Evolutionary conservation across 2,329 filamentous ascomycete species (phyloP), one percentile per base, ranked within the genome.

Genomic region (Sporothrix brasiliensis): DNA sequence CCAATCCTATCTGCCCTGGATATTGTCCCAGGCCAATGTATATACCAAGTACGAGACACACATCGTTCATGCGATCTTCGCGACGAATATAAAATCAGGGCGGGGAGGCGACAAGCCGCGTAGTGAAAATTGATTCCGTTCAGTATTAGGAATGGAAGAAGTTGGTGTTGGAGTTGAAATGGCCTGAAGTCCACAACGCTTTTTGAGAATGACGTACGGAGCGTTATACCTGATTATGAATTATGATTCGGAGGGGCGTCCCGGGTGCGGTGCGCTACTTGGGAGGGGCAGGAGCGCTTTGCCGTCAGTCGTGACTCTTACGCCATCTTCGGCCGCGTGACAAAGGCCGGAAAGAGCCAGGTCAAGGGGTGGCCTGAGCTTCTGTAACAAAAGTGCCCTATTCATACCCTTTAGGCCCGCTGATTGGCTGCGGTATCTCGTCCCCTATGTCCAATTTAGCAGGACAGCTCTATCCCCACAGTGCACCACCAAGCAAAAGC

Each of bases 401-500:
- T 58, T 58, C 1, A 1, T 9, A 41, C 30, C 54, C 30, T 58
- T 41, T 30, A 21, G 16, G 58, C 19, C 7, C 24, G 52, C 24
- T 70, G 68, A 70, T 70, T 70, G 68, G 68, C 60, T 24, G 41
- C 39, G 19, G 56, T 34, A 41, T 39, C 50, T 67, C 50, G 41
- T 44, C 4, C 16, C 16, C 27, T 11, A 11, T 30, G 52, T 56
- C 66, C 52, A 58, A 68, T 68, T 44, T 24, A 21, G 52, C 34
- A 41, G 39, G 34, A 47, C 4, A 47, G 47, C 66, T 58, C 7
- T 30, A 16, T 6, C 66, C 16, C 66, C 52, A 66, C 63, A 66
- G 61, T n/a, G 27, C 6, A 34, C 34, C 21, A 14, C 14, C 49
- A 41, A 49, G 21, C 60, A 19, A 41, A 13, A 27, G 44, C 24